Conservation (phyloP, 2,329 filamentous ascomycete genomes). For the Ophiostoma piceae region DNA sequence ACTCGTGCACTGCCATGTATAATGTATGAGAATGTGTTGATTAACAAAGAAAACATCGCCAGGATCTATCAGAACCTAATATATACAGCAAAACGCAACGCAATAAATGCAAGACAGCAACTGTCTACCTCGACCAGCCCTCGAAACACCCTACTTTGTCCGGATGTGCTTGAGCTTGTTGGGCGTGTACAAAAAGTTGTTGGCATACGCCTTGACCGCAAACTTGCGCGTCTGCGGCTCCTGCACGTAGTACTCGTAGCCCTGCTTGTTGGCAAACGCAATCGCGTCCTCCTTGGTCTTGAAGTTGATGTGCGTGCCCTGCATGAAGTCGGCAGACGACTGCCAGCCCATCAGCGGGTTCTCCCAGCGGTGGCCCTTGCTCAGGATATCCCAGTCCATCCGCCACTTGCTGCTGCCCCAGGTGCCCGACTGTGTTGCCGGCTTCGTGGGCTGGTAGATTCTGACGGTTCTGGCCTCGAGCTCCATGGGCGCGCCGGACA, state of each 20-base stretch:
- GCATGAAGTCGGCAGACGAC: slow-evolving; percentile 90
- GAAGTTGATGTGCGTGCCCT: slow-evolving; percentile 87
- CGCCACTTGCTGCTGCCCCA: slow-evolving; percentile 85
- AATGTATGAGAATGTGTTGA: neutral
- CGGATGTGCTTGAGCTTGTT: slow-evolving; percentile 83
- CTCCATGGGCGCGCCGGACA: slow-evolving; percentile 90
- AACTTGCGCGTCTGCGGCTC: slow-evolving; percentile 88
- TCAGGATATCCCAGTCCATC: slow-evolving; percentile 95
- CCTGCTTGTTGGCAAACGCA: slow-evolving; percentile 93
- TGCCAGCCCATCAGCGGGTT: slow-evolving; percentile 99
- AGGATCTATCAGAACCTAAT: slow-evolving; percentile 15
- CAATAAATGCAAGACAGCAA: neutral
- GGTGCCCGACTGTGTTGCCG: slow-evolving; percentile 91
- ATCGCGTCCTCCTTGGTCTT: slow-evolving; percentile 92
- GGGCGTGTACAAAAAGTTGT: slow-evolving; percentile 84
- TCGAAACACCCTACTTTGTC: slow-evolving; percentile 58
- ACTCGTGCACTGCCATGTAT: neutral
- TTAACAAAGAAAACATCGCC: slow-evolving; percentile 5
- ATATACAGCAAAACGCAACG: slow-evolving; percentile 22
- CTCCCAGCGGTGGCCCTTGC: slow-evolving; percentile 95
- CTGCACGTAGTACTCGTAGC: slow-evolving; percentile 98
- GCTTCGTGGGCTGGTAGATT: slow-evolving; percentile 86
- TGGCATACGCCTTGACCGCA: slow-evolving; percentile 88
- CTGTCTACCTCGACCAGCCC: neutral
- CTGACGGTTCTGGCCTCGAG: slow-evolving; percentile 90